These are phyloP conservation scores for Albugo laibachii DNA, from an alignment of 352 stramenopile genomes.

Conservation along the genomic window DNA sequence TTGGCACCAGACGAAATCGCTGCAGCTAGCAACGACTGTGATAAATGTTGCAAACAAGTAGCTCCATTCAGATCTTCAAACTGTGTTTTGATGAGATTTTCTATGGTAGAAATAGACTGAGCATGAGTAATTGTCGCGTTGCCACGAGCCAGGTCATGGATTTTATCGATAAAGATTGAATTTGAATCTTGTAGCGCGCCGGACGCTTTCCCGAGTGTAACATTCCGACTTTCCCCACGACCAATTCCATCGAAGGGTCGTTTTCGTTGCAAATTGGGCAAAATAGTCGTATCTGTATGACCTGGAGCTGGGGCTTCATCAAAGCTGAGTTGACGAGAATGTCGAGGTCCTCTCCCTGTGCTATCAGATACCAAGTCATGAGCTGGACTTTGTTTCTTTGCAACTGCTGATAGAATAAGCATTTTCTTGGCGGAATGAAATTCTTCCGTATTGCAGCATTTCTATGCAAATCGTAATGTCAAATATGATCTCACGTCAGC, in stretches of 20 bases:
- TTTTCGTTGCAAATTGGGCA: neutral
- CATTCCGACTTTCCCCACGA: neutral
- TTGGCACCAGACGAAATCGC: constrained; percentile 6
- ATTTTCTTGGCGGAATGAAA: constrained; percentile 53
- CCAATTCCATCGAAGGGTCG: neutral
- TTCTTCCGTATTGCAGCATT: constrained; percentile 49
- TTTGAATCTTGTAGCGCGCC: too few relatives aligned
- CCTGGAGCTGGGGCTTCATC: neutral
- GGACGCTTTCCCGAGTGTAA: too few relatives aligned
- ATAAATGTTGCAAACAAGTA: constrained; percentile 18
- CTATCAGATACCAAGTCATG: too few relatives aligned
- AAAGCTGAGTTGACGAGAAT: neutral
- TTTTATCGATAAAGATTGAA: neutral
- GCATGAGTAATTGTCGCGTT: neutral
- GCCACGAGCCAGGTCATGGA: neutral
- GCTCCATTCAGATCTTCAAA: neutral
- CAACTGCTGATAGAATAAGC: constrained; percentile 16
- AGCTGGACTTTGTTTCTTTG: neutral
- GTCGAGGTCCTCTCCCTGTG: neutral
- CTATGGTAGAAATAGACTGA: neutral
- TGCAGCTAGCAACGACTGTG: constrained; percentile 28
- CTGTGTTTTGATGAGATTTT: neutral
- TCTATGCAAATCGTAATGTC: constrained; percentile 1
- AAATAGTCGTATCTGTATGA: neutral
- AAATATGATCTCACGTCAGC: neutral